Base-by-base conservation (phyloP, 345 rosid species). In the Theobroma cacao region DNA sequence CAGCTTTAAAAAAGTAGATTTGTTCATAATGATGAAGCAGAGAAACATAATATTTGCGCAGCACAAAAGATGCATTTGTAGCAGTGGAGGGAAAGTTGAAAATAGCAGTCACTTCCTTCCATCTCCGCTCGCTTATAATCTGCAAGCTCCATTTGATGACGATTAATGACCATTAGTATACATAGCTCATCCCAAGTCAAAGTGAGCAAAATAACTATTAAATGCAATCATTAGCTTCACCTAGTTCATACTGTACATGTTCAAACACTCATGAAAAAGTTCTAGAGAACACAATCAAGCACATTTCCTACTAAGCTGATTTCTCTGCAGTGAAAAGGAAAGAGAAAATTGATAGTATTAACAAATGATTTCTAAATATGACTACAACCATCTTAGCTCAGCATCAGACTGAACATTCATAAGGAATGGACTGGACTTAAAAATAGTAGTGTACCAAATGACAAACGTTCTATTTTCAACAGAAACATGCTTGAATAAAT, bases 61-160 rank as follows among this genome's bases (percentile, higher is more conserved):
- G 88, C 66, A 94, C 93, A 69, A 89, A 97, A 11, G 99, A 97
- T 18, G 98, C 98, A 72, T 94, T 97, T 47, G 98, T 97, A 9
- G 99, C 99, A 17, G 98, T 97, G 8, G 98, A 93, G 5, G 99
- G 99, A 80, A 97, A 97, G 80, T 91, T 90, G 79, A 97, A 97
- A n/a, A 91, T 85, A 61, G 98, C 91, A 73, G 98, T 97, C 52
- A 97, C 97, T 80, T 97, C 99, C 79, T 93, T 97, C 99, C 99
- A 97, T 85, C 90, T 90, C 78, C 87, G 89, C 85, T 94, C 98
- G 81, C 85, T 85, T 64, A 94, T 80, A 75, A 94, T 84, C 99
- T 96, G 86, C 75, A 65, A 22, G 52, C 40, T 61, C 80, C 66
- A 81, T 40, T 65, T 11, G 64, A 45, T 48, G 38, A 78, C 12